phyloP scores from a whole-genome alignment of 2,329 filamentous ascomycete genomes.

The Apiospora rasikravindrae region DNA sequence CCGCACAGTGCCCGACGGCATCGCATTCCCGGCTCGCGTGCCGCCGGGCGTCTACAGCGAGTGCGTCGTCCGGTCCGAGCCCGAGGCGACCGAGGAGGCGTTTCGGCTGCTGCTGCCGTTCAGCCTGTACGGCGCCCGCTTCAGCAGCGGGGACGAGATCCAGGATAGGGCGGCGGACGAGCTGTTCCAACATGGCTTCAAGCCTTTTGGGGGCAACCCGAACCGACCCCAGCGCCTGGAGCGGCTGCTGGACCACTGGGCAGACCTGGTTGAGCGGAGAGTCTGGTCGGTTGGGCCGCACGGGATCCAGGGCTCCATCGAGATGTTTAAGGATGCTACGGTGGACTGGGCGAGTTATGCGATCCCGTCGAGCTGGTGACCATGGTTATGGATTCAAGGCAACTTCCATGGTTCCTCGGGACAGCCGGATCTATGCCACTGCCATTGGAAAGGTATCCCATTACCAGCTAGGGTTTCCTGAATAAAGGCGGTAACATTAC shows the following conservation, averaged over 20 bases:
- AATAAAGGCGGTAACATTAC: neutral
- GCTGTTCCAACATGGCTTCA: constrained; percentile 41
- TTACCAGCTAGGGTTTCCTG: neutral
- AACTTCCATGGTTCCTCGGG: neutral
- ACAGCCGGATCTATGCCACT: neutral
- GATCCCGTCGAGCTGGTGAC: constrained; percentile 26
- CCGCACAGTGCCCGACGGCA: neutral
- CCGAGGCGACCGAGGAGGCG: constrained; percentile 35
- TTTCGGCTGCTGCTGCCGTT: constrained; percentile 36
- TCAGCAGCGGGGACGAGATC: constrained; percentile 34
- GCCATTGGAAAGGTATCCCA: neutral
- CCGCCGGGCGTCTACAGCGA: constrained; percentile 35
- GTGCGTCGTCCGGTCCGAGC: constrained; percentile 30
- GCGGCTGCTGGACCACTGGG: constrained; percentile 34
- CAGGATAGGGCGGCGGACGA: constrained; percentile 26
- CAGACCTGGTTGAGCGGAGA: constrained; percentile 32
- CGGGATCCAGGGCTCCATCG: constrained; percentile 34
- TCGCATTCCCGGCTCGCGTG: constrained; percentile 22
- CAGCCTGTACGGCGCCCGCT: constrained; percentile 29
- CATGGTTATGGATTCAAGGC: neutral
- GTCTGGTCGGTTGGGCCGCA: constrained; percentile 34
- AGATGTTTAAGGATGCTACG: constrained; percentile 34
- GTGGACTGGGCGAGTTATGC: constrained; percentile 27
- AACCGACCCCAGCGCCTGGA: constrained; percentile 34
- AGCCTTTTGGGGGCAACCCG: constrained; percentile 37